phyloP scores from a whole-genome alignment of 176 grass and related monocot species.

The Chrysopogon serrulatus region DNA sequence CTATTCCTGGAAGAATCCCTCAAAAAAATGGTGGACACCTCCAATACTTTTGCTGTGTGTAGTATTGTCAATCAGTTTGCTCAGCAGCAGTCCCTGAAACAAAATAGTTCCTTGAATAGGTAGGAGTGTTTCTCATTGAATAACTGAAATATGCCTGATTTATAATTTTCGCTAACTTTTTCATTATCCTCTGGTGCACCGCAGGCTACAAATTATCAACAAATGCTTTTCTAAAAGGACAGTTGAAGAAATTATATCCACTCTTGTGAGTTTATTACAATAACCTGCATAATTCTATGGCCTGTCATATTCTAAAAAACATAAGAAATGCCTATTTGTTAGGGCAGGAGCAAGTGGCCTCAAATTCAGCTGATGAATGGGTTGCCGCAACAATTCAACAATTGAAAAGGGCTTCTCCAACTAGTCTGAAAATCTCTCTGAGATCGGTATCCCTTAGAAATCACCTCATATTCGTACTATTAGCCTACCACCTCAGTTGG shows the following conservation, averaged over 20 bases:
- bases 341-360: constrained; percentile 64
- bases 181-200: background rate
- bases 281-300: background rate
- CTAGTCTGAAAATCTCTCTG: constrained; percentile 79
- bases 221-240: constrained; percentile 86
- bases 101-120: constrained; percentile 57
- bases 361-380: constrained; percentile 46
- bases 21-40: constrained; percentile 43
- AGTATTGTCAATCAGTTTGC: constrained; percentile 67
- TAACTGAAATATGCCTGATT: background rate
- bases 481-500: background rate
- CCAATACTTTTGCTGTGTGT: constrained; percentile 56
- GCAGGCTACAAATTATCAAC: constrained; percentile 73
- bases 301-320: background rate
- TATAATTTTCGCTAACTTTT: background rate
- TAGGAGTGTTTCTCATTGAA: background rate
- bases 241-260: constrained; percentile 77
- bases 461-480: background rate
- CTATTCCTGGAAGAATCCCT: constrained; percentile 65
- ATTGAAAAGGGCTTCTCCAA: constrained; percentile 74
- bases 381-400: constrained; percentile 49
- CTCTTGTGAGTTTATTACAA: constrained; percentile 65
- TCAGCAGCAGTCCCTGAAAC: constrained; percentile 57
- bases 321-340: constrained; percentile 11
- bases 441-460: constrained; percentile 47